Evolutionary conservation across 2,329 filamentous ascomycete genomes (phyloP).

Genomic region (Cadophora malorum): DNA sequence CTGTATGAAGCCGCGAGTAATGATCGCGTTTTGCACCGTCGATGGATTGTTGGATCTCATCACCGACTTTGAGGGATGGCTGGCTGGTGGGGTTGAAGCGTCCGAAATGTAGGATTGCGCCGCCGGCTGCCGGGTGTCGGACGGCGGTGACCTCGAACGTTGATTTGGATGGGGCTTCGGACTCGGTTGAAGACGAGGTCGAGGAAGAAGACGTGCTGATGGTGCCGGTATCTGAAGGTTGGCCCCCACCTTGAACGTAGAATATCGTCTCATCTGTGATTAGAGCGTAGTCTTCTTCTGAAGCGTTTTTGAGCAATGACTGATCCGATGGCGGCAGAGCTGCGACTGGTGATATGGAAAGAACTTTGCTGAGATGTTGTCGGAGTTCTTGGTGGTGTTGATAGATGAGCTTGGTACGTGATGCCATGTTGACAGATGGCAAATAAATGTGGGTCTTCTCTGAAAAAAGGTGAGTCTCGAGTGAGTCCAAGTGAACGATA

Average conservation of each 20-base stretch:
- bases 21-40: conserved; percentile 65
- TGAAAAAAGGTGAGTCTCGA: neutral
- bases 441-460: neutral
- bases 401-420: conserved; percentile 24
- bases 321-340: conserved; percentile 35
- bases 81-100: conserved; percentile 50
- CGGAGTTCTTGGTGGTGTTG: conserved; percentile 24
- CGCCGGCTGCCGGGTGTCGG: conserved; percentile 59
- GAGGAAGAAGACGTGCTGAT: conserved; percentile 49
- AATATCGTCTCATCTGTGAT: conserved; percentile 73
- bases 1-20: conserved; percentile 74
- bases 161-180: neutral
- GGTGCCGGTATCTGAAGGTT: conserved; percentile 70
- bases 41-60: conserved; percentile 61
- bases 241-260: conserved; percentile 76
- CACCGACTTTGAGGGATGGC: conserved; percentile 50
- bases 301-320: conserved; percentile 63
- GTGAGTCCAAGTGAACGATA: no score
- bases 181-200: neutral
- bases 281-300: conserved; percentile 60
- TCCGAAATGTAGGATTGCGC: conserved; percentile 70
- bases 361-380: conserved; percentile 23
- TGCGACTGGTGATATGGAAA: conserved; percentile 31
- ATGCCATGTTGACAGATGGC: conserved; percentile 13
- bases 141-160: conserved; percentile 62